Evolutionary conservation across 345 rosid genomes (phyloP).

Genomic region (Microthlaspi erraticum): DNA sequence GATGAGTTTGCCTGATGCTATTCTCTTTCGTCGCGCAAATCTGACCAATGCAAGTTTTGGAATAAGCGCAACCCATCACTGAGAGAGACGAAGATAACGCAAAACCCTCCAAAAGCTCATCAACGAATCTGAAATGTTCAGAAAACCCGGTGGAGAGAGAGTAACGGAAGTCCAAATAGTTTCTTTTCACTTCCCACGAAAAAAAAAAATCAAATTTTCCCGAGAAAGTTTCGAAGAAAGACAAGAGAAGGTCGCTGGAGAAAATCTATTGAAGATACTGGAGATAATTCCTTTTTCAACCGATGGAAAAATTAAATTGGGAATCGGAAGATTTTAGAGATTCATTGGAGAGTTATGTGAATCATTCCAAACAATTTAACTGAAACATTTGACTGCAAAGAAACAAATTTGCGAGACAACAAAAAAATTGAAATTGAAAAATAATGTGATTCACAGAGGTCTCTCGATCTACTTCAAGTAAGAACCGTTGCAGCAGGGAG

Average conservation of each 20-base stretch:
- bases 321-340: constrained; percentile 38
- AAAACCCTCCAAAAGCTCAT: constrained; percentile 36
- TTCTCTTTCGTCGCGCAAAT: constrained; percentile 74
- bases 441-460: constrained; percentile 9
- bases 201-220: background rate
- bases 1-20: constrained; percentile 47
- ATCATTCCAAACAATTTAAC: constrained; percentile 17
- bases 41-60: constrained; percentile 93
- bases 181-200: constrained; percentile 20
- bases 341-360: constrained; percentile 24
- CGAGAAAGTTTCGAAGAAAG: constrained; percentile 32
- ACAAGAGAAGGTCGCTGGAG: constrained; percentile 6
- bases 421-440: constrained; percentile 8
- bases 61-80: constrained; percentile 94
- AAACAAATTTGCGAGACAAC: background rate
- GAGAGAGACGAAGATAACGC: constrained; percentile 19
- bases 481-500: constrained; percentile 40
- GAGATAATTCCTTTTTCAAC: background rate
- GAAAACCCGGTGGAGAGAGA: background rate
- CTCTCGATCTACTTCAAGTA: constrained; percentile 43
- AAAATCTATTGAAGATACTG: constrained; percentile 35
- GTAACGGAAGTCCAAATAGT: constrained; percentile 34
- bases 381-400: constrained; percentile 1
- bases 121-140: constrained; percentile 21
- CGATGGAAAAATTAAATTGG: background rate